Evolutionary conservation across 352 stramenopile species (phyloP).

Genomic region (Phytophthora pseudosyringae): DNA sequence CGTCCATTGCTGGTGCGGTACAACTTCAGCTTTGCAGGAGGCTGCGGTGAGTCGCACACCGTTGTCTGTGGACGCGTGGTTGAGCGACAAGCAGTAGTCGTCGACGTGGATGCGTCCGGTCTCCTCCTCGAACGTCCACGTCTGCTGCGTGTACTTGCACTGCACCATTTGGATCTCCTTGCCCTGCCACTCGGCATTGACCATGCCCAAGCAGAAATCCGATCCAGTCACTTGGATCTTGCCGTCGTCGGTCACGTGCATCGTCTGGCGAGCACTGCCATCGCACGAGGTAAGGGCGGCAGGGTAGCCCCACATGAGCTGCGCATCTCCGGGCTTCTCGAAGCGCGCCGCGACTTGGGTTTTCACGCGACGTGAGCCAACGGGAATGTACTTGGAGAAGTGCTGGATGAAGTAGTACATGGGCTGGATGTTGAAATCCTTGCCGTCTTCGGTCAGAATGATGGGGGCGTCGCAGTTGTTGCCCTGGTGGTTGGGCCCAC

Average conservation of each 20-base stretch:
- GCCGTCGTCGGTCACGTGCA: constrained; percentile 55
- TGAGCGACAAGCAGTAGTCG: constrained; percentile 66
- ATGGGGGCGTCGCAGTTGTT: constrained; percentile 75
- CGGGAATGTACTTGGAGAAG: constrained; percentile 83
- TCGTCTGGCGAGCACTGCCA: constrained; percentile 59
- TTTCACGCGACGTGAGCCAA: constrained; percentile 66
- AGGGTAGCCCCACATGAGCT: constrained; percentile 61
- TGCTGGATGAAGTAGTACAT: constrained; percentile 93
- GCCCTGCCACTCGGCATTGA: constrained; percentile 48
- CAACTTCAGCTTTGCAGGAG: constrained; percentile 38
- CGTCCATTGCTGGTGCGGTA: constrained; percentile 58
- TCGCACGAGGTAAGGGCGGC: constrained; percentile 59
- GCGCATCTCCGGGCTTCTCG: constrained; percentile 55
- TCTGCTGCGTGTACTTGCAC: constrained; percentile 67
- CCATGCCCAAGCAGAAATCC: constrained; percentile 57
- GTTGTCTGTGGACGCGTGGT: constrained; percentile 55
- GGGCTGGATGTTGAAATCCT: constrained; percentile 76
- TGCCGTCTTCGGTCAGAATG: constrained; percentile 64
- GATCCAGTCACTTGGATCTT: constrained; percentile 72
- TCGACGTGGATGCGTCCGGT: constrained; percentile 50
- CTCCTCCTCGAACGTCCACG: constrained; percentile 61
- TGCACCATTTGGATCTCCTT: constrained; percentile 64
- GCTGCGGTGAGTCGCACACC: constrained; percentile 52
- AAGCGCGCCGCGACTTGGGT: constrained; percentile 55
- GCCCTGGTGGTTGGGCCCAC: constrained; percentile 89